A percentile compares a stretch with the other conserved stretches of the same genome.
Evolutionary conservation across 257 asterid genomes (phyloP).

Genomic region (Plectranthus barbatus): DNA sequence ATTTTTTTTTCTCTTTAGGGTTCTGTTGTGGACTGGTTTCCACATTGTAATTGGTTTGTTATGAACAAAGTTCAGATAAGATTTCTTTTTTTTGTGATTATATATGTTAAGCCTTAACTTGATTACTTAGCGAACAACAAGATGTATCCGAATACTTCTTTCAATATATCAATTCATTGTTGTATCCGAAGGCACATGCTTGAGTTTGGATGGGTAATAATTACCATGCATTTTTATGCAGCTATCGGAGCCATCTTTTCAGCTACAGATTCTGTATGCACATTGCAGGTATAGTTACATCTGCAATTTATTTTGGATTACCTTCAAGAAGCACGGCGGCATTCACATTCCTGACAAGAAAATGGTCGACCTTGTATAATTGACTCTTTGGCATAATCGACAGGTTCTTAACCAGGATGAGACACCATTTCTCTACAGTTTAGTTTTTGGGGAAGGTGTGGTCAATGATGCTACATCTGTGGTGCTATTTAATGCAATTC

Average conservation of each 20-base stretch:
- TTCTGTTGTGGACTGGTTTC: neutral
- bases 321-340: neutral
- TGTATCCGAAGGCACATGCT: neutral
- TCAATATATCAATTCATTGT: neutral
- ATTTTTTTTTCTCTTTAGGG: too few species aligned
- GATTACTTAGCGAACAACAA: neutral
- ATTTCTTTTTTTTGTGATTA: neutral
- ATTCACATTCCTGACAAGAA: neutral
- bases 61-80: neutral
- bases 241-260: constrained; percentile 83
- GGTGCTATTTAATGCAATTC: constrained; percentile 75
- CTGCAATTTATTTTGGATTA: neutral
- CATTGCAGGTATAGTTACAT: constrained; percentile 47
- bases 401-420: constrained; percentile 82
- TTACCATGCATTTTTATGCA: constrained; percentile 14
- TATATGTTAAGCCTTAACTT: neutral
- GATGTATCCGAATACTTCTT: neutral
- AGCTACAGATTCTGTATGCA: constrained; percentile 87
- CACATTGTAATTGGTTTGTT: neutral
- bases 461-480: constrained; percentile 83
- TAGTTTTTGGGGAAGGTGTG: constrained; percentile 84
- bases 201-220: neutral
- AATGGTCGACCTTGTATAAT: neutral
- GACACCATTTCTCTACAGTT: constrained; percentile 58
- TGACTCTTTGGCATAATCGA: constrained; percentile 3